A percentile compares a stretch with the other conserved stretches of the same genome.
Conservation (phyloP, 768 basidiomycete genomes). For the Mycena leptocephala region DNA sequence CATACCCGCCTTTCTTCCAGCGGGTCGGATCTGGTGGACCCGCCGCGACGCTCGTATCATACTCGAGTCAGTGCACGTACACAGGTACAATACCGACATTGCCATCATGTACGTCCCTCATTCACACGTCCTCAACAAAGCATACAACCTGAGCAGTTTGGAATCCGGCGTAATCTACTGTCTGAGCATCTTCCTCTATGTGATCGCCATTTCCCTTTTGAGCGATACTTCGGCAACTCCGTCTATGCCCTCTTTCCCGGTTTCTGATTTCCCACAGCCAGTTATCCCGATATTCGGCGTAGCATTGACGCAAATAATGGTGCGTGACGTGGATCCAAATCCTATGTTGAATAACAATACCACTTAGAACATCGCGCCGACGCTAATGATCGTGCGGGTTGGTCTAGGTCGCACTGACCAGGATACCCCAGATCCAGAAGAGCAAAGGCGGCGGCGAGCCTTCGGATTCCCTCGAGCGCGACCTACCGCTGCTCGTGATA, state of each 20-base stretch:
- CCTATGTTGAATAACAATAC: neutral
- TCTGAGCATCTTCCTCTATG: neutral
- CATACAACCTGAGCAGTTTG: too few relatives aligned
- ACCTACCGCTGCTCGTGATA: neutral
- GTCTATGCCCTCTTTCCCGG: neutral
- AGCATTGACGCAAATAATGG: neutral
- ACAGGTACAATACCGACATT: too few relatives aligned
- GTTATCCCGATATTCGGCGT: neutral
- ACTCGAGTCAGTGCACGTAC: too few relatives aligned
- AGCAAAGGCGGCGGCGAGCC: neutral
- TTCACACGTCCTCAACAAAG: too few relatives aligned
- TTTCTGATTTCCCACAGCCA: neutral
- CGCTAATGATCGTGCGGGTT: neutral
- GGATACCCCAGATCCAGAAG: neutral
- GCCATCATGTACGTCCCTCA: too few relatives aligned
- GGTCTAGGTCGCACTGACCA: neutral
- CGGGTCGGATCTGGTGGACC: conserved; percentile 14
- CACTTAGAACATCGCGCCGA: too few relatives aligned
- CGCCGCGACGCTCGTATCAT: too few relatives aligned
- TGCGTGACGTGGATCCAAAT: neutral
- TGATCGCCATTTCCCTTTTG: neutral
- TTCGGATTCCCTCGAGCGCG: neutral
- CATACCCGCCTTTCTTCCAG: neutral
- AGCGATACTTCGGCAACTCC: neutral
- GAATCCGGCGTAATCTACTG: too few relatives aligned